Evolutionary conservation across 495 filamentous ascomycete genomes (phyloP), one percentile per base, ranked within the genome.

Genomic region (Aeminium ludgeri): DNA sequence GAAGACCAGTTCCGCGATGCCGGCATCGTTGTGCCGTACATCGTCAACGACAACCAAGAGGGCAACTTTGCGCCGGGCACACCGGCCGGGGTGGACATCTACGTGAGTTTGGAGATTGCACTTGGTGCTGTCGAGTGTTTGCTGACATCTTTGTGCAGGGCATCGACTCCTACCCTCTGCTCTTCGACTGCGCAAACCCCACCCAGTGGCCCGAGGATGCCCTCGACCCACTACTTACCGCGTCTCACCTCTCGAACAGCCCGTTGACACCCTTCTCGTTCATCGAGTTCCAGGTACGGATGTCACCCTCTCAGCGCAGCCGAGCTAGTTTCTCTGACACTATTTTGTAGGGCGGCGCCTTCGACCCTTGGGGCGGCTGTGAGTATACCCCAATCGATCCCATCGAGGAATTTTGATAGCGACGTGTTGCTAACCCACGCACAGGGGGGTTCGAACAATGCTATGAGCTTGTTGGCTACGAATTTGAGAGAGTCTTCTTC

Each of bases 401-500:
- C 5, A 37, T 23, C 6, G 19, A 2, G 13, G n/a, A n/a, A n/a
- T n/a, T 8, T 8, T 25, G 23, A 8, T 8, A n/a, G 13, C 18
- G 34, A 6, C 11, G 6, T 19, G 6, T 5, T 7, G 19, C 34
- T 37, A 37, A 37, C 15, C 3, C 34, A 18, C 19, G 11, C 18
- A 2, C 11, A 12, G 19, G 78, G 41, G 44, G 48, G 0, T 83
- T 76, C 43, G 68, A 65, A 0, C 62, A 72, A 42, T 87, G 83
- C 48, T 58, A 68, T 20, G 56, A 59, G 17, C 65, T 84, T 16
- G 52, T 82, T 17, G 78, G 78, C 44, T 57, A 72, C 28, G 74
- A 85, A 48, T 82, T 82, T 45, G 76, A 82, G 46, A 60, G 81
- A 23, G 77, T 87, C 3, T 80, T 83, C 49, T 83, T 85, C 55